Percentiles rank a stretch among this genome's conserved stretches.
Conservation (phyloP, 2,329 filamentous ascomycete species). For the Fusarium bactridioides region DNA sequence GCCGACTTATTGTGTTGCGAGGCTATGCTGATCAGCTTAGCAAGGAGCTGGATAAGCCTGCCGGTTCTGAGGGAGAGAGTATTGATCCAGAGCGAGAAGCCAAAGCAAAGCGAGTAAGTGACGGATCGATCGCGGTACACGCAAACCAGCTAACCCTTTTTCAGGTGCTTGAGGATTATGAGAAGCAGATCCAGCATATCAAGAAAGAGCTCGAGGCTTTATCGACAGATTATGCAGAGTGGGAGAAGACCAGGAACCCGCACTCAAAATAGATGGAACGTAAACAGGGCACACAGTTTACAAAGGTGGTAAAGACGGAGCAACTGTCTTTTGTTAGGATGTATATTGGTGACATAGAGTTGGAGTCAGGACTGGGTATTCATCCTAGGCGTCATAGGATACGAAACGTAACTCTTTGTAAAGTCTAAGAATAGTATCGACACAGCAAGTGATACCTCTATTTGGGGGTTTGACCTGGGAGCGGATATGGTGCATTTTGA, state of each 20-base stretch:
- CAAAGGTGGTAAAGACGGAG: neutral
- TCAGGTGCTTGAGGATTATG: constrained; percentile 81
- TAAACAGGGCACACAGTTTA: neutral
- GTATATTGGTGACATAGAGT: constrained; percentile 32
- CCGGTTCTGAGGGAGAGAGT: constrained; percentile 61
- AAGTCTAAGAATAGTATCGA: constrained; percentile 19
- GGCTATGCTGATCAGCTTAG: constrained; percentile 77
- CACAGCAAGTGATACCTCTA: constrained; percentile 6
- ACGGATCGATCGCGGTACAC: neutral
- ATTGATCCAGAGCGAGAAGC: constrained; percentile 75
- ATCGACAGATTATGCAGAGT: constrained; percentile 64
- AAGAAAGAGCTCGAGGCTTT: constrained; percentile 74
- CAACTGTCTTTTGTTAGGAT: constrained; percentile 26
- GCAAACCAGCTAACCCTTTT: constrained; percentile 14
- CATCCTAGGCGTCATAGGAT: constrained; percentile 36
- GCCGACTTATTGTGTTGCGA: constrained; percentile 76
- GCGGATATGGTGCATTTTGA: constrained; percentile 2
- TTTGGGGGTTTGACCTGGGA: neutral
- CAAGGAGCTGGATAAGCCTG: constrained; percentile 75
- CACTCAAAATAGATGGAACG: constrained; percentile 44
- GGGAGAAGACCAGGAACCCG: constrained; percentile 60
- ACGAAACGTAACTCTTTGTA: constrained; percentile 24
- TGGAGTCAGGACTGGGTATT: constrained; percentile 33
- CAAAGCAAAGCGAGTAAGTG: constrained; percentile 76
- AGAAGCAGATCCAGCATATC: constrained; percentile 79